Evolutionary conservation across 106 monocot genomes (phyloP).

Genomic region (Dioscorea alata): DNA sequence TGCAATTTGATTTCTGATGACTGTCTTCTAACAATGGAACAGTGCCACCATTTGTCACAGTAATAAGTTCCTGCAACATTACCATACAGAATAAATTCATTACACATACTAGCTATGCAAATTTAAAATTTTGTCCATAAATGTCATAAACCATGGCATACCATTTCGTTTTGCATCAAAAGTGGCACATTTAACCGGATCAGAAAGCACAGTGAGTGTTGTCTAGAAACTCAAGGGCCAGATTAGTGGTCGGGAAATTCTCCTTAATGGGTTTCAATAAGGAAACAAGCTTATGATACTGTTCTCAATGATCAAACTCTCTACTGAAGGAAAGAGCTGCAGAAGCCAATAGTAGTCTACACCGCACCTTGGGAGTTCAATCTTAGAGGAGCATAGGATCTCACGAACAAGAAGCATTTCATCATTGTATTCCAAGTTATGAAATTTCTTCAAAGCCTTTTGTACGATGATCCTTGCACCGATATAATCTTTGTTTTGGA

Average conservation of each 20-base stretch:
- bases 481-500: constrained; percentile 15
- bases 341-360: constrained; percentile 30
- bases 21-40: not conserved
- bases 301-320: constrained; percentile 1
- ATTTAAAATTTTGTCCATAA: no score
- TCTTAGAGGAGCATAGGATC: constrained; percentile 21
- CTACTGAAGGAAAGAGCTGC: constrained; percentile 23
- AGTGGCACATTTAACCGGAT: constrained; percentile 20
- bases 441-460: constrained; percentile 12
- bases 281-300: constrained; percentile 13
- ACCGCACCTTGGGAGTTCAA: constrained; percentile 7
- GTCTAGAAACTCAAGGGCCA: constrained; percentile 16
- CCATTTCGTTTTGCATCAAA: constrained; percentile 24
- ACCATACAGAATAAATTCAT: not conserved
- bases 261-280: constrained; percentile 16
- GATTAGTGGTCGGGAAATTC: constrained; percentile 11
- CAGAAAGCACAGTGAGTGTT: constrained; percentile 28
- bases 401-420: constrained; percentile 25
- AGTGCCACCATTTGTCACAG: no score
- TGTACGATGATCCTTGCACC: constrained; percentile 17
- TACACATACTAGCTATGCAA: not conserved
- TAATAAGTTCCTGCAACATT: not conserved
- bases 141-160: not conserved
- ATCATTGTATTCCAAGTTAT: constrained; percentile 6
- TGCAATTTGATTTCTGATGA: not conserved